Evolutionary conservation across 345 rosid genomes (phyloP).

Genomic region (Populus tremula): DNA sequence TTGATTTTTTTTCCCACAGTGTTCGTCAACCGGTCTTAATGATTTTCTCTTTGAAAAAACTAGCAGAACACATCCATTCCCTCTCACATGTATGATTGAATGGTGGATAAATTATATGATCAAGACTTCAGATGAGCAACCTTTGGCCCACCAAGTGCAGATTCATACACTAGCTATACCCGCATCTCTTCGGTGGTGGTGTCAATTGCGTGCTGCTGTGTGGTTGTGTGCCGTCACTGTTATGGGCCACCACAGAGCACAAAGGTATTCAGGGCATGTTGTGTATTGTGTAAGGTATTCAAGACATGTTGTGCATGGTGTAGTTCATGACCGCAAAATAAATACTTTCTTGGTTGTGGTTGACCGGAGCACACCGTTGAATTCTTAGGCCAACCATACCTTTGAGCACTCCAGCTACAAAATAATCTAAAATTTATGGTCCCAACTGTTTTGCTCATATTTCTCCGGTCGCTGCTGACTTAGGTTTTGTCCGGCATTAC

Average conservation of each 20-base stretch:
- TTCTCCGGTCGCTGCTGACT: not conserved
- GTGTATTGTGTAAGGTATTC: not conserved
- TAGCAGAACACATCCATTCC: not conserved
- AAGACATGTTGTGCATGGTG: not conserved
- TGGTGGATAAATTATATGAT: not conserved
- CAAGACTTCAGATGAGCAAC: constrained; percentile 1
- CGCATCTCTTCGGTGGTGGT: not conserved
- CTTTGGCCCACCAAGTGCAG: constrained; percentile 9
- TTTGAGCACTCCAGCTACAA: not conserved
- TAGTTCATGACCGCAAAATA: not conserved
- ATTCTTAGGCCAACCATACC: not conserved
- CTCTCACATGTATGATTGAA: not conserved
- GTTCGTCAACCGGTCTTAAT: not conserved
- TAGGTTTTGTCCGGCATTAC: too few relatives aligned
- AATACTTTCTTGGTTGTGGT: not conserved
- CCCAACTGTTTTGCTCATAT: not conserved
- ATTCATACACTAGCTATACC: not conserved
- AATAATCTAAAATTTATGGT: not conserved
- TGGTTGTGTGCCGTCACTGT: not conserved
- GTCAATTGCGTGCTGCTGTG: not conserved
- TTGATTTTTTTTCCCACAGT: not conserved
- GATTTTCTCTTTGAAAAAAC: not conserved
- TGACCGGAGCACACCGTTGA: not conserved
- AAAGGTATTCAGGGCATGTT: not conserved
- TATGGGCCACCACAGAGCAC: not conserved